A percentile compares a stretch with the other conserved stretches of the same genome.
These are phyloP conservation scores for Pleurotus salmoneostramineus DNA, from an alignment of 768 basidiomycete species.

Conservation along the genomic window DNA sequence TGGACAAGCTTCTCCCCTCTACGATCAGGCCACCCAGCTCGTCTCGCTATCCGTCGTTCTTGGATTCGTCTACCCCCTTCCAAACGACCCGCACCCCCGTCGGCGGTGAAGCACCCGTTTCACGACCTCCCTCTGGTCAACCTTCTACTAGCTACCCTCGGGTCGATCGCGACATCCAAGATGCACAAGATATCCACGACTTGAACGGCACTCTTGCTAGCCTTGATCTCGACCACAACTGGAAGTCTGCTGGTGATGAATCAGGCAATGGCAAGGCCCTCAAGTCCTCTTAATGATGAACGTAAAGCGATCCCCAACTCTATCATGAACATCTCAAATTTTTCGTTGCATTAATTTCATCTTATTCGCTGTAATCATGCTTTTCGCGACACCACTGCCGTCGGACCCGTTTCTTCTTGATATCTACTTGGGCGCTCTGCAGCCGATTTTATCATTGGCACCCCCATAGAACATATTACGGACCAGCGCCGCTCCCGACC, in stretches of 20 bases:
- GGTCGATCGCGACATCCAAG: slow-evolving; percentile 22
- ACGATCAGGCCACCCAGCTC: slow-evolving; percentile 39
- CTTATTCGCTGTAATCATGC: neutral
- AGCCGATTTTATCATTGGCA: no score
- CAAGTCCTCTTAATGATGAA: neutral
- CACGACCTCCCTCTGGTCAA: slow-evolving; percentile 52
- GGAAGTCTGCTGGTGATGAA: slow-evolving; percentile 2
- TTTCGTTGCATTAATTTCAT: neutral
- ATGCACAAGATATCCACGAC: slow-evolving; percentile 58
- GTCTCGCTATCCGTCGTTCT: slow-evolving; percentile 41
- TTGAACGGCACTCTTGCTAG: slow-evolving; percentile 76
- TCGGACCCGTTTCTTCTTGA: no score
- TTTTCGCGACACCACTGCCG: neutral
- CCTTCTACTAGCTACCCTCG: slow-evolving; percentile 16
- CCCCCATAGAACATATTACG: neutral
- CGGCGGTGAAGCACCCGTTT: slow-evolving; percentile 44
- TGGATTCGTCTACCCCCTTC: slow-evolving; percentile 36
- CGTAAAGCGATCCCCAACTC: neutral
- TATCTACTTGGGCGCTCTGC: no score
- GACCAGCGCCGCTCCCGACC: neutral
- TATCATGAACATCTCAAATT: neutral
- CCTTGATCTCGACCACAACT: slow-evolving; percentile 53
- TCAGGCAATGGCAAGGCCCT: neutral
- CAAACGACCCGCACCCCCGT: slow-evolving; percentile 36
- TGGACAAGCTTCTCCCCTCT: slow-evolving; percentile 39